Evolutionary conservation across 768 basidiomycete genomes (phyloP).

Genomic region (Heimioporus sp.): DNA sequence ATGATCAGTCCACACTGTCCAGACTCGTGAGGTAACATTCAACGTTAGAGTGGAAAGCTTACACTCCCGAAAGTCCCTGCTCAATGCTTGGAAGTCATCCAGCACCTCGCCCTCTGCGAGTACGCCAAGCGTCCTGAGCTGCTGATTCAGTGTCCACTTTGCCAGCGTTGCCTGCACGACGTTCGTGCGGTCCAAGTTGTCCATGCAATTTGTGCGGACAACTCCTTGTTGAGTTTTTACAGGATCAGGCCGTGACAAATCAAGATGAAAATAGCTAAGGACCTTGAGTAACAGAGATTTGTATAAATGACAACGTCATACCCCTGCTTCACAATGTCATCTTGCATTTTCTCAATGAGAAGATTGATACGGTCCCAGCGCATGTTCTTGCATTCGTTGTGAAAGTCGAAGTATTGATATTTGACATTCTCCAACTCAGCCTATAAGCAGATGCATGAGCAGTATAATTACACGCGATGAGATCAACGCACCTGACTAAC

Average conservation of each 20-base stretch:
- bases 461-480: neutral
- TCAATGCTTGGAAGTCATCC: slow-evolving; percentile 79
- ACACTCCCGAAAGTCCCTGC: slow-evolving; percentile 88
- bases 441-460: slow-evolving; percentile 33
- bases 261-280: slow-evolving; percentile 74
- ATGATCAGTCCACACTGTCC: slow-evolving; percentile 94
- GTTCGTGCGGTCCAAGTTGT: slow-evolving; percentile 93
- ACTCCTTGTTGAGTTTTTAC: slow-evolving; percentile 67
- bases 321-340: slow-evolving; percentile 71
- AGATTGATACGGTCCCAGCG: slow-evolving; percentile 90
- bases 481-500: slow-evolving; percentile 52
- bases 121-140: slow-evolving; percentile 73
- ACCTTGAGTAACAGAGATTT: slow-evolving; percentile 5
- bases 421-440: slow-evolving; percentile 63
- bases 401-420: slow-evolving; percentile 98
- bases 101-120: slow-evolving; percentile 67
- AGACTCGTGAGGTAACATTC: slow-evolving; percentile 6
- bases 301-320: slow-evolving; percentile 23
- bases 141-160: slow-evolving; percentile 77
- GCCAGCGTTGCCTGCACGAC: slow-evolving; percentile 92
- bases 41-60: slow-evolving; percentile 27
- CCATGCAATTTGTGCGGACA: slow-evolving; percentile 97
- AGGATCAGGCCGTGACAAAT: slow-evolving; percentile 44
- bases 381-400: slow-evolving; percentile 91
- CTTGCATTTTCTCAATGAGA: slow-evolving; percentile 72